These are phyloP conservation scores for Funneliformis caledonium DNA, from an alignment of 371 early-diverging fungal species.

Conservation along the genomic window DNA sequence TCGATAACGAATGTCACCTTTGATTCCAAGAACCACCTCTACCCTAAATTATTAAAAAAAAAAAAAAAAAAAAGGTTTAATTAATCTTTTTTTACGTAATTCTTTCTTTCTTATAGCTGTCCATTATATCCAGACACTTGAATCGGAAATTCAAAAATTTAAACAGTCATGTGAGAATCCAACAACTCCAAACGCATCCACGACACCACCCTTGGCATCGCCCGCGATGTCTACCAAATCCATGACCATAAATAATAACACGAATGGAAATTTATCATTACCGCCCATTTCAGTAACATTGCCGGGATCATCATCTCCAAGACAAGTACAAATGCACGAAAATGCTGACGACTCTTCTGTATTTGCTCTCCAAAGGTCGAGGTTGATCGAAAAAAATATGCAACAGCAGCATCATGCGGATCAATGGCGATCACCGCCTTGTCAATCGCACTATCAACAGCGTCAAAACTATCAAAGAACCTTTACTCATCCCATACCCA, in stretches of 20 bases:
- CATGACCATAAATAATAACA: no score
- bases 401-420: constrained; percentile 11
- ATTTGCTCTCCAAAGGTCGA: not conserved
- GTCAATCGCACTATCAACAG: not conserved
- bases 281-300: not conserved
- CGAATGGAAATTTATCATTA: not conserved
- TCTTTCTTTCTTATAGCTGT: constrained; percentile 8
- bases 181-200: constrained; percentile 7
- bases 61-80: no score
- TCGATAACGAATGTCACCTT: no score
- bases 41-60: no score
- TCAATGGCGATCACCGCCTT: not conserved
- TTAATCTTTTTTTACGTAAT: not conserved
- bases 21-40: no score
- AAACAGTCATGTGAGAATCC: not conserved
- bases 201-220: not conserved
- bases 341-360: not conserved
- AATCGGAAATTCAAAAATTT: constrained; percentile 22
- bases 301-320: not conserved
- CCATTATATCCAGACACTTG: constrained; percentile 26
- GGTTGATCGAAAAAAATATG: not conserved
- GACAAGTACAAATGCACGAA: constrained; percentile 6
- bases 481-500: constrained; percentile 13
- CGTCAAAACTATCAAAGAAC: constrained; percentile 1
- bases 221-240: constrained; percentile 10